These are phyloP conservation scores for Russula compacta DNA, from an alignment of 768 basidiomycete genomes.

Conservation along the genomic window DNA sequence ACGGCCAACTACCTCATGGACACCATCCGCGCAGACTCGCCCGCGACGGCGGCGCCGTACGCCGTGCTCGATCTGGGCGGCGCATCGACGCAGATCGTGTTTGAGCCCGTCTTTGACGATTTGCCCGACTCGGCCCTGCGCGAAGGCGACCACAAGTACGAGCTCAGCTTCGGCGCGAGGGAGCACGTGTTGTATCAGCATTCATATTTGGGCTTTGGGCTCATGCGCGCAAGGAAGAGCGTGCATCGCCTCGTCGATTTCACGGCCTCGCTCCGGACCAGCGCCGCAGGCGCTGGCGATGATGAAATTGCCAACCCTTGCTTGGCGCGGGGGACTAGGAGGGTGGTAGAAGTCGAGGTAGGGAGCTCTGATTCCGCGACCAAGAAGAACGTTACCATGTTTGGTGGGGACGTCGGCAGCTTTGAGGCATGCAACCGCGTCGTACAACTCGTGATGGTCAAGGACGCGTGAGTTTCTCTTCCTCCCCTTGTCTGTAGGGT, in stretches of 20 bases:
- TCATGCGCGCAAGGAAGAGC: slow-evolving; percentile 78
- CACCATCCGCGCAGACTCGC: slow-evolving; percentile 51
- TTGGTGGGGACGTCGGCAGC: slow-evolving; percentile 73
- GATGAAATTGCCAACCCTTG: slow-evolving; percentile 68
- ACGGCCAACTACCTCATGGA: slow-evolving; percentile 89
- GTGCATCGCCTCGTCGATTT: slow-evolving; percentile 91
- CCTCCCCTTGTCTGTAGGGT: background rate
- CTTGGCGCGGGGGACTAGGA: slow-evolving; percentile 54
- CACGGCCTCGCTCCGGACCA: slow-evolving; percentile 43
- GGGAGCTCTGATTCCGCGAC: slow-evolving; percentile 26
- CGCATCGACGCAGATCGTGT: slow-evolving; percentile 96
- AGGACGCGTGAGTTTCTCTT: slow-evolving; percentile 68
- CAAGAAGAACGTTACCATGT: slow-evolving; percentile 70
- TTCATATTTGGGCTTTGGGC: slow-evolving; percentile 93
- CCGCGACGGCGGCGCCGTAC: slow-evolving; percentile 45
- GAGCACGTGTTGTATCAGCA: slow-evolving; percentile 86
- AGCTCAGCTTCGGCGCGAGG: slow-evolving; percentile 62
- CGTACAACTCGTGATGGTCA: slow-evolving; percentile 85
- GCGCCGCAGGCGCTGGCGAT: slow-evolving; percentile 25
- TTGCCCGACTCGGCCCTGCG: slow-evolving; percentile 34
- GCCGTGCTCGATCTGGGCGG: slow-evolving; percentile 96
- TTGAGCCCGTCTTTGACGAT: slow-evolving; percentile 63
- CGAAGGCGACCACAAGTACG: slow-evolving; percentile 90
- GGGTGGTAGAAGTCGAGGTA: slow-evolving; percentile 56
- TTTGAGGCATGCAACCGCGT: slow-evolving; percentile 82